Conservation (phyloP, 352 stramenopile species). For the Globisporangium spinosum region DNA sequence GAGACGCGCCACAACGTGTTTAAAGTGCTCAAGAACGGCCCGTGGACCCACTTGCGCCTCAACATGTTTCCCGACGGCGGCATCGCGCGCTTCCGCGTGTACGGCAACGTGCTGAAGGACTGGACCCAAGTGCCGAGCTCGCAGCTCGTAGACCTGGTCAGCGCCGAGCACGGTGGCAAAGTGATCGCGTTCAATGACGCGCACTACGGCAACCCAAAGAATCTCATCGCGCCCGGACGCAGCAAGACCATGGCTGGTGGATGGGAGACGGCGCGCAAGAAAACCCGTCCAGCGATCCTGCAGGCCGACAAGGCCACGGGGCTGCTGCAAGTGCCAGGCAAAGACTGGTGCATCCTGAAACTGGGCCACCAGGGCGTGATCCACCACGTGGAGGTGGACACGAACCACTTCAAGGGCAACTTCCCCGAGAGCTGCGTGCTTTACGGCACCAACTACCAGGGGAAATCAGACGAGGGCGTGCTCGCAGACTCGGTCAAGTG, state of each 20-base stretch:
- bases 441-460: conserved; percentile 61
- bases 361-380: conserved; percentile 78
- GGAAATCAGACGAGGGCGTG: conserved; percentile 29
- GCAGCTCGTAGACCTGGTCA: conserved; percentile 84
- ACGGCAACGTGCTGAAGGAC: conserved; percentile 61
- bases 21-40: conserved; percentile 31
- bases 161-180: conserved; percentile 74
- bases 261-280: conserved; percentile 93
- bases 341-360: conserved; percentile 92
- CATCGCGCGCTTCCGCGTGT: conserved; percentile 87
- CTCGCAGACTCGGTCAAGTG: conserved; percentile 56
- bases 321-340: conserved; percentile 65
- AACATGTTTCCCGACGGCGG: conserved; percentile 94
- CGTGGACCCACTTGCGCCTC: conserved; percentile 88
- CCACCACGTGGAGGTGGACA: conserved; percentile 86
- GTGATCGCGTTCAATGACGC: conserved; percentile 91
- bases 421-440: conserved; percentile 90
- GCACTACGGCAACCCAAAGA: conserved; percentile 93
- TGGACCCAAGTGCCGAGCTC: conserved; percentile 47
- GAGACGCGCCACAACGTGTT: conserved; percentile 88
- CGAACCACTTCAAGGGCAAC: conserved; percentile 95
- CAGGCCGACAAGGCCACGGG: conserved; percentile 37
- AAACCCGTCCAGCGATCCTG: conserved; percentile 73
- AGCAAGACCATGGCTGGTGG: conserved; percentile 92
- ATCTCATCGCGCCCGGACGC: conserved; percentile 82